phyloP scores from a whole-genome alignment of 345 rosid species.

The Murraya koenigii region DNA sequence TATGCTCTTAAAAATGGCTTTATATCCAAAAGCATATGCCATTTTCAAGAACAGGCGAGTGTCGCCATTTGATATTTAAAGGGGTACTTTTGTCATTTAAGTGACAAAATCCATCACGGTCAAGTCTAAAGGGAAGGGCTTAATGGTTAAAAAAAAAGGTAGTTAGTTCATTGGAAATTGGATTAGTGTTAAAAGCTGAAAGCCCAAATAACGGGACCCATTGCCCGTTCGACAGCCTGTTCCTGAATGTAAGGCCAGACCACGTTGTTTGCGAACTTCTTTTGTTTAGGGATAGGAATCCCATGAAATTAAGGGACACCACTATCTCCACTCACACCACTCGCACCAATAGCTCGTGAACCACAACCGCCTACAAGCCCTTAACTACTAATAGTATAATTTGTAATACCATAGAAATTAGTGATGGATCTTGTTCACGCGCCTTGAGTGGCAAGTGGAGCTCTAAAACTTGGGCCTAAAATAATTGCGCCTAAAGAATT shows the following conservation, averaged over 20 bases:
- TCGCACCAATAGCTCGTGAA: not conserved
- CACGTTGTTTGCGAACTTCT: too few species aligned
- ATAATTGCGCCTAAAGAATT: too few species aligned
- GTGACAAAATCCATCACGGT: not conserved
- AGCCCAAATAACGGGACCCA: not conserved
- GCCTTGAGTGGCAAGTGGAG: not conserved
- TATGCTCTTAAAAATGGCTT: not conserved
- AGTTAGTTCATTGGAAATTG: conserved; percentile 7
- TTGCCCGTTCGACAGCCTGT: conserved; percentile 19
- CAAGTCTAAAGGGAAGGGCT: not conserved
- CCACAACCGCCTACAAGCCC: not conserved
- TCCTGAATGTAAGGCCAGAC: not conserved
- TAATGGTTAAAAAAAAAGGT: not conserved
- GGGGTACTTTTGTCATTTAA: conserved; percentile 1
- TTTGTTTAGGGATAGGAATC: too few species aligned
- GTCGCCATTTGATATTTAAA: not conserved
- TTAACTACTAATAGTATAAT: too few species aligned
- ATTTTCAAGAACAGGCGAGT: too few species aligned
- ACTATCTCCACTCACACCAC: conserved; percentile 8
- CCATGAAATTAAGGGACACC: too few species aligned
- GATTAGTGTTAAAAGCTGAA: conserved; percentile 1
- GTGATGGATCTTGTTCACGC: not conserved
- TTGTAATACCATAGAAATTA: too few species aligned
- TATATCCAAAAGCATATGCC: too few species aligned
- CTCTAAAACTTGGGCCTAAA: too few species aligned